Base-by-base conservation (phyloP, 495 filamentous ascomycete species). In the Hyaloscypha hepaticicola region DNA sequence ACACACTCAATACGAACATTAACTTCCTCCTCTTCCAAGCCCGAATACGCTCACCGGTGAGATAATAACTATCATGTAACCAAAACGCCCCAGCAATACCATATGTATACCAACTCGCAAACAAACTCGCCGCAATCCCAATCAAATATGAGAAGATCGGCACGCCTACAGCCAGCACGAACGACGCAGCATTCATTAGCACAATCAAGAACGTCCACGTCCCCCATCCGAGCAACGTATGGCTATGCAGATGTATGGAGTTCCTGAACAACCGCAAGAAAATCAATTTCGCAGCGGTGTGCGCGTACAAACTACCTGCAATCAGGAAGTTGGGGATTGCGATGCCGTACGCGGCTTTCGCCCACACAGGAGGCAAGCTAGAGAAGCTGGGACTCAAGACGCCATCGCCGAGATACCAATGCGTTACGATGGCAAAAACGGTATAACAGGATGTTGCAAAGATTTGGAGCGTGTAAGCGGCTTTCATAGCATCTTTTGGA, bases 351-450 rank as follows among this genome's bases (percentile, higher is more conserved):
- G 50, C 50, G 2, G 50, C 50, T 26, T 53, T 53, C 50, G 21
- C 22, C 50, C 50, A 53, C 50, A 25, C 25, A 4, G 25, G 21
- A 3, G 50, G 50, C 50, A 53, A 21, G 9, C 22, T 25, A 4
- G 22, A 25, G 50, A 53, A 53, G 11, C 22, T 29, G 9, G 88
- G 88, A 7, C 82, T 84, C 0, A 75, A 67, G 19, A 91, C 86
- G 9, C 73, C 67, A 14, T 76, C 70, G 1, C 89, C 89, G 24
- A 83, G 80, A 69, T 81, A 91, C 75, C 78, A 80, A 75, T 92
- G 91, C 51, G 87, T 86, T 5, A 90, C 85, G 14, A 87, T 75
- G 14, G 83, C 82, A 21, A 85, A 80, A 53, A 82, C 73, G 38
- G 84, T 73, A 70, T 91, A 90, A 29, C 88, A 77, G 31, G 70